A percentile compares a stretch with the other conserved stretches of the same genome.
These are phyloP conservation scores for Fusarium euwallaceae DNA, from an alignment of 2,329 filamentous ascomycete genomes.

Conservation along the genomic window DNA sequence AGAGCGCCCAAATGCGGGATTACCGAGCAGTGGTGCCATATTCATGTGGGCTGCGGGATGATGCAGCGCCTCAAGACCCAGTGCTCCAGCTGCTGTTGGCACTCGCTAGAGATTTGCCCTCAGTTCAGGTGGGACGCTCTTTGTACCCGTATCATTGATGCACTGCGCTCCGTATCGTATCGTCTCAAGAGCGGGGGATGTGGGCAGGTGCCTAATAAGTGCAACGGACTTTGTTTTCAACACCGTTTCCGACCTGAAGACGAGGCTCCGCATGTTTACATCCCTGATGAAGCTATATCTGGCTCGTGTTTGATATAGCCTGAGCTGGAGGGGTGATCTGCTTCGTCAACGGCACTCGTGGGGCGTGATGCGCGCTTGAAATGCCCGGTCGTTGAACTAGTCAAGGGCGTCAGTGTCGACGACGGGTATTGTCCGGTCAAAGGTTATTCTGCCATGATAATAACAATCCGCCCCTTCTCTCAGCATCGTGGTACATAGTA, in stretches of 20 bases:
- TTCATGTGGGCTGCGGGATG: neutral
- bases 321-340: slow-evolving; percentile 1
- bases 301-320: slow-evolving; percentile 11
- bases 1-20: slow-evolving; percentile 16
- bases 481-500: neutral
- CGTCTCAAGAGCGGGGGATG: neutral
- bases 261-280: slow-evolving; percentile 1
- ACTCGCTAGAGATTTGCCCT: neutral
- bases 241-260: slow-evolving; percentile 3
- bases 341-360: slow-evolving; percentile 1
- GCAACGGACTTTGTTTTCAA: slow-evolving; percentile 2
- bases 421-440: neutral
- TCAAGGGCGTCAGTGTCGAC: neutral
- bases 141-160: slow-evolving; percentile 6
- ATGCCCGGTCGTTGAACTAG: neutral
- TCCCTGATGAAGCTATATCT: neutral
- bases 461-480: neutral
- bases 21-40: slow-evolving; percentile 19
- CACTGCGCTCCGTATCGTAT: slow-evolving; percentile 12
- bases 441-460: neutral
- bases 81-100: slow-evolving; percentile 1
- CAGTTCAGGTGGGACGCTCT: slow-evolving; percentile 8
- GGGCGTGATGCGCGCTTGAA: slow-evolving; percentile 6
- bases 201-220: neutral
- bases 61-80: neutral